Evolutionary conservation across 2,329 filamentous ascomycete genomes (phyloP), one percentile per base, ranked within the genome.

Genomic region (Fusarium avenaceum): DNA sequence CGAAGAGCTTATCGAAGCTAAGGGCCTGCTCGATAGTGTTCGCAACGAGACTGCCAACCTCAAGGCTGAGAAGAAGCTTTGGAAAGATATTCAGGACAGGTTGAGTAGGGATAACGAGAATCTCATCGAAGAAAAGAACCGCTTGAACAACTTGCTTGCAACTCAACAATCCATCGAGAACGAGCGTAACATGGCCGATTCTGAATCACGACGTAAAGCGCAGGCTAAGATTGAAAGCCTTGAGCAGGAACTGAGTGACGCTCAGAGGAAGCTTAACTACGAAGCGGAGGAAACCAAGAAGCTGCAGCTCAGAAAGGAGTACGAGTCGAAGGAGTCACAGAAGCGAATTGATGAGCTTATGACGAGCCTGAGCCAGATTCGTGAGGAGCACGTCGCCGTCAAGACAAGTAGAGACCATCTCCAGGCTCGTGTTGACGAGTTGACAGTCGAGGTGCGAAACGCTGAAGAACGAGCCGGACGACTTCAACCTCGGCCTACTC

Each of bases 341-440:
- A 96, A 94, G 79, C 89, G 94, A 51, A 96, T 98, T 63, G 95
- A 99, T 70, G 95, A 98, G 74, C 87, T 99, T 45, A 91, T 95
- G 66, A 85, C 90, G 32, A 95, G 89, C 72, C 83, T 97, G 40
- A 86, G 92, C 70, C 89, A 93, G 63, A 89, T 90, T 50, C 92
- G 95, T 44, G 94, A 98, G 78, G 94, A 97, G 72, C 87, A 97
- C 51, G 89, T 96, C 45, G 90, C 90, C 26, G 89, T 90, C 24
- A 97, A 97, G 83, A 97, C 95, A 2, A 92, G 89, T 46, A 89
- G 92, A 47, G 95, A 98, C 77, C 92, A 97, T 76, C 85, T 99
- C 3, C 94, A 98, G 77, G 88, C 90, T 33, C 88, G 94, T 58
- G 93, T 97, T 4, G 92, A 97, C 69, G 95, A 98, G 80, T 82